These are phyloP conservation scores for Dissophora ornata DNA, from an alignment of 192 early-diverging fungal species.

Conservation along the genomic window DNA sequence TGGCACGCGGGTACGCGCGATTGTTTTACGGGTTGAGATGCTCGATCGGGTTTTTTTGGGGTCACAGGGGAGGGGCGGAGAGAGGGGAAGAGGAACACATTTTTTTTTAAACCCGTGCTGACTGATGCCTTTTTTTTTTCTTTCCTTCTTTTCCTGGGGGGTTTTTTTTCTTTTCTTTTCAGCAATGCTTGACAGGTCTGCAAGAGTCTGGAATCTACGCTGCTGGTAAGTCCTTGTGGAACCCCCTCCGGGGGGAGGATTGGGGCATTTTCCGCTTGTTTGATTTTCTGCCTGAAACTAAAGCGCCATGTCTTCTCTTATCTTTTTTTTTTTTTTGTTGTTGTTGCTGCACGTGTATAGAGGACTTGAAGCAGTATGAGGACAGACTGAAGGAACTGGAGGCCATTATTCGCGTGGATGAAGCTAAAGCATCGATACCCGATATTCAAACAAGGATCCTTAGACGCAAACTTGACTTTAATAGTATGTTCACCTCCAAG, in stretches of 20 bases:
- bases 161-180: constrained; percentile 4
- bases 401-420: constrained; percentile 64
- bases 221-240: constrained; percentile 26
- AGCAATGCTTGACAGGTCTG: constrained; percentile 47
- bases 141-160: no score
- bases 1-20: no score
- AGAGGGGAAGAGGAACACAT: no score
- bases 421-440: constrained; percentile 48
- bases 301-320: neutral
- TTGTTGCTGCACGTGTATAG: constrained; percentile 18
- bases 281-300: constrained; percentile 2
- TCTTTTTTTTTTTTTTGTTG: no score
- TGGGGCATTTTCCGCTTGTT: no score
- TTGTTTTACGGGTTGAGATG: no score
- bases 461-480: constrained; percentile 55
- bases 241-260: neutral
- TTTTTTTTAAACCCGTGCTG: no score
- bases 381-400: constrained; percentile 69
- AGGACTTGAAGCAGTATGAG: constrained; percentile 70
- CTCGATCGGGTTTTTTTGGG: no score
- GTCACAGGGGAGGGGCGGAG: no score
- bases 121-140: no score
- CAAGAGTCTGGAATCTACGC: constrained; percentile 47
- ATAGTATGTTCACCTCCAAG: constrained; percentile 24
- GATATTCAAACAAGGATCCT: constrained; percentile 58